Percentiles rank a stretch among this genome's conserved stretches.
Conservation (phyloP, 1,284 basidiomycete genomes). For the Leccinum subspadiceum region DNA sequence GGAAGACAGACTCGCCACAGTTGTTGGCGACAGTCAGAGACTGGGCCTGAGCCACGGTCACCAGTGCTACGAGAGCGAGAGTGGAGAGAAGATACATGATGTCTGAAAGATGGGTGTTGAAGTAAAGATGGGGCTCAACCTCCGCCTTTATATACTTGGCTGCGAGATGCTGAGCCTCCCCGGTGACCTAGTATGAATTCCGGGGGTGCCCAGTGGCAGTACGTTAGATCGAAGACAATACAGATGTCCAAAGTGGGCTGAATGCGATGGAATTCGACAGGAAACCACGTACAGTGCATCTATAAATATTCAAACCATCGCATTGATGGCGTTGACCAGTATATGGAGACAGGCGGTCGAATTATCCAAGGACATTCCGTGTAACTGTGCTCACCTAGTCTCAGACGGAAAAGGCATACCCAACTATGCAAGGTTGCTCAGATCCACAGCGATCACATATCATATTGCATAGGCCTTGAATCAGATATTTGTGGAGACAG, state of each 20-base stretch:
- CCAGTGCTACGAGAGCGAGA: conserved; percentile 23
- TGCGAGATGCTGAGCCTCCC: neutral
- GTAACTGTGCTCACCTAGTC: neutral
- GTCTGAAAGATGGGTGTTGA: neutral
- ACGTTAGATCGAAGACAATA: neutral
- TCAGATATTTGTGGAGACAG: no score
- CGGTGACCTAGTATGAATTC: conserved; percentile 2
- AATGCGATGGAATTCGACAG: neutral
- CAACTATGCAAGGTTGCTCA: neutral
- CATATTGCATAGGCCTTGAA: no score
- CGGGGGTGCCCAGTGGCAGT: neutral
- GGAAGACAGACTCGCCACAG: conserved; percentile 31
- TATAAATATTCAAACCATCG: neutral
- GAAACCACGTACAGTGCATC: neutral
- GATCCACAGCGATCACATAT: neutral
- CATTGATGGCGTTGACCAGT: neutral
- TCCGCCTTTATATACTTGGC: conserved; percentile 16
- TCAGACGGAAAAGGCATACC: neutral
- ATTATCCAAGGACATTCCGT: neutral
- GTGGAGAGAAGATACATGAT: conserved; percentile 28
- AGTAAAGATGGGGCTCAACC: neutral
- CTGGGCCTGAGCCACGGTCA: conserved; percentile 23
- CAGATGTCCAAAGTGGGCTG: neutral
- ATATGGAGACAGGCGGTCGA: neutral
- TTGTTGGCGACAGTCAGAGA: conserved; percentile 33